Evolutionary conservation across 768 basidiomycete genomes (phyloP).

Genomic region (Leccinum subtestaceum): DNA sequence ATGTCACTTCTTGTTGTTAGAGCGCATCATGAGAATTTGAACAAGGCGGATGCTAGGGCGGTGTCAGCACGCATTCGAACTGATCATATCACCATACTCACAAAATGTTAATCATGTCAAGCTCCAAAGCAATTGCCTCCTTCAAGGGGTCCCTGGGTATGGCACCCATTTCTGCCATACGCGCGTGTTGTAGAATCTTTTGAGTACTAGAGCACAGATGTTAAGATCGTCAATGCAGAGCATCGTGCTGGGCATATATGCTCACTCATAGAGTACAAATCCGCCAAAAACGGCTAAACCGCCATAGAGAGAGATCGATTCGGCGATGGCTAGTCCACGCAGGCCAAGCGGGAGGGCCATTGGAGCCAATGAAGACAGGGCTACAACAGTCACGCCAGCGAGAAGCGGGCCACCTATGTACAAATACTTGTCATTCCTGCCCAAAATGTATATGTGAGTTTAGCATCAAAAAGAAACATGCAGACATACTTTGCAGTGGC

Average conservation of each 20-base stretch:
- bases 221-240: not conserved
- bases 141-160: constrained; percentile 72
- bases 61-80: constrained; percentile 10
- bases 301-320: constrained; percentile 80
- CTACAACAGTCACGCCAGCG: constrained; percentile 86
- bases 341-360: constrained; percentile 85
- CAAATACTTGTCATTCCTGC: constrained; percentile 75
- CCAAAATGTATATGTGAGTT: constrained; percentile 1
- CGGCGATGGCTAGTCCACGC: constrained; percentile 70
- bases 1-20: constrained; percentile 52
- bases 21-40: constrained; percentile 70
- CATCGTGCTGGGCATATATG: not conserved
- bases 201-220: constrained; percentile 51
- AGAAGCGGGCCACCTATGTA: constrained; percentile 86
- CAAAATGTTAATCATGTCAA: constrained; percentile 92
- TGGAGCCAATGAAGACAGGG: constrained; percentile 82
- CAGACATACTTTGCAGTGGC: constrained; percentile 73
- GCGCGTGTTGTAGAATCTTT: constrained; percentile 76
- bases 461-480: not conserved
- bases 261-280: constrained; percentile 84
- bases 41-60: constrained; percentile 68
- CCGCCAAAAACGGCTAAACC: constrained; percentile 86
- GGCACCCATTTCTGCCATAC: constrained; percentile 64
- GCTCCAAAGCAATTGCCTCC: constrained; percentile 74
- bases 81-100: constrained; percentile 33